Base-by-base conservation (phyloP, 495 filamentous ascomycete genomes). In the Penicillium pancosmium region DNA sequence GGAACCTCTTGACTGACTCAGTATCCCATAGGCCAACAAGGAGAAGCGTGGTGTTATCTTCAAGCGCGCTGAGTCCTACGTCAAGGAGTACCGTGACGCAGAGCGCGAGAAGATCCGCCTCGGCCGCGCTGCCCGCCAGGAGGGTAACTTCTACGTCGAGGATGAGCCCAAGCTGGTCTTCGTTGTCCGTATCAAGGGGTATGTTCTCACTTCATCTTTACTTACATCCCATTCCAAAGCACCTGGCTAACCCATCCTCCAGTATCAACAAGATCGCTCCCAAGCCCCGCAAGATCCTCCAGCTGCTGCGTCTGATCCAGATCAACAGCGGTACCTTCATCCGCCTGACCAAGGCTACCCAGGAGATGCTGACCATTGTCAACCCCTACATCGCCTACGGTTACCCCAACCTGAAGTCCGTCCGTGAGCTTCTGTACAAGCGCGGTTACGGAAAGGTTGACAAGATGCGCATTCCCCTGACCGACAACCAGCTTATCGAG, bases 181-280 rank as follows among this genome's bases (percentile, higher is more conserved):
- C 79, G 88, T 98, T 73, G 80, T 98, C 82, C 95, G 94, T 81
- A 98, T 98, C 86, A 98, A 98, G 90, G 94, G 88, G 88, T 87
- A 79, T 59, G 80, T 74, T n/a, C 21, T 27, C 16, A 19, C 5
- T 1, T 2, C 15, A 50, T 15, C 4, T 4, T 5, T 25, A 38
- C 1, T 36, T 0, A 47, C 11, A 38, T 12, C 36, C 12, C 55
- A 67, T 44, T 62, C 23, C 43, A 60, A 31, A 31, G 27, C 27
- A 31, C 8, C 27, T 52, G 5, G 16, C 54, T 74, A 62, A 73
- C 60, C 31, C 5, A 6, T 18, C 25, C 10, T 43, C 40, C 55
- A 88, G 94, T 96, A 98, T 98, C 92, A 98, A 98, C 89, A 98
- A 98, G 89, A 98, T 98, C 68, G 86, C 94, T 74, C 94, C 94